phyloP scores from a whole-genome alignment of 257 asterid genomes.

The Lycium barbarum region DNA sequence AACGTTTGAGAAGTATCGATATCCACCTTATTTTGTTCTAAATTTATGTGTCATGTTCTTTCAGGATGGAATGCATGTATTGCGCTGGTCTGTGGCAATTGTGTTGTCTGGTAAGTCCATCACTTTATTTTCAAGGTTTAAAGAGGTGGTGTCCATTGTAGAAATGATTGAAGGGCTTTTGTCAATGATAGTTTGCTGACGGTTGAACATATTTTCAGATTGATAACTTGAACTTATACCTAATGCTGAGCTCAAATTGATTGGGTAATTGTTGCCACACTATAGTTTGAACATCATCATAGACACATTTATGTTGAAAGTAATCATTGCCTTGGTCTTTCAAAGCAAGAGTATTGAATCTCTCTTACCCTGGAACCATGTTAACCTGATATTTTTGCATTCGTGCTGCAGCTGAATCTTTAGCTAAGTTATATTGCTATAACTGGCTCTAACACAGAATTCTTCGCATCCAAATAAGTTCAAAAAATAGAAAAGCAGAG shows the following conservation, averaged over 20 bases:
- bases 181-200: background rate
- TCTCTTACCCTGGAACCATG: background rate
- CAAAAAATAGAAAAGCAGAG: background rate
- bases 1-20: background rate
- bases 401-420: slow-evolving; percentile 18
- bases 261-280: background rate
- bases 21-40: slow-evolving; percentile 28
- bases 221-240: background rate
- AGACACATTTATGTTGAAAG: background rate
- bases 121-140: background rate
- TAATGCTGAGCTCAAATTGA: background rate
- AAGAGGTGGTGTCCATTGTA: background rate
- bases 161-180: slow-evolving; percentile 11
- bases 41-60: slow-evolving; percentile 31
- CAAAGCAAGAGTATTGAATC: background rate
- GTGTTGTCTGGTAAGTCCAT: slow-evolving; percentile 87
- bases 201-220: background rate
- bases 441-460: background rate
- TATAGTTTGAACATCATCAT: slow-evolving; percentile 8
- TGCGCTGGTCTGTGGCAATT: slow-evolving; percentile 96
- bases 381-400: background rate
- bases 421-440: background rate
- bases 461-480: background rate
- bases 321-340: background rate
- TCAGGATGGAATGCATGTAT: slow-evolving; percentile 99